phyloP scores from a whole-genome alignment of 1,284 basidiomycete genomes.

The Ganoderma lucidum region DNA sequence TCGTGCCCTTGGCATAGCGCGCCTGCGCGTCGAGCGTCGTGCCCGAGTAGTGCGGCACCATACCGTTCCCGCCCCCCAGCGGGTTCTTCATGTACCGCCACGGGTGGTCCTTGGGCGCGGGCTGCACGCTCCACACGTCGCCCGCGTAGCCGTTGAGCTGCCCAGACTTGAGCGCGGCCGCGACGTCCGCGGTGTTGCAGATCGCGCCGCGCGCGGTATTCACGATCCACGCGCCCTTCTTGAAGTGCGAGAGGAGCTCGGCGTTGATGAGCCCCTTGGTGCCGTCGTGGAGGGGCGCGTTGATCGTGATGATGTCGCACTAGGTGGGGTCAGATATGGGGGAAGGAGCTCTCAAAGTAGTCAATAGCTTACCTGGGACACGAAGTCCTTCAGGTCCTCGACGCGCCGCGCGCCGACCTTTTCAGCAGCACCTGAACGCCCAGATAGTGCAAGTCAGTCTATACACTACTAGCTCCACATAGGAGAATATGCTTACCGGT shows the following conservation, averaged over 20 bases:
- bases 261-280: slow-evolving; percentile 84
- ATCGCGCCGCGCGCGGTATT: slow-evolving; percentile 97
- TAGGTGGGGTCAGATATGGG: slow-evolving; percentile 39
- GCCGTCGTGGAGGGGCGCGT: slow-evolving; percentile 91
- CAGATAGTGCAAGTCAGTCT: slow-evolving; percentile 27
- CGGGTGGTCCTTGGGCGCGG: slow-evolving; percentile 86
- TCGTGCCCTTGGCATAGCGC: slow-evolving; percentile 87
- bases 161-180: slow-evolving; percentile 80
- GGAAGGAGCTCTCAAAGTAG: neutral
- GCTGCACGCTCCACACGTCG: slow-evolving; percentile 83
- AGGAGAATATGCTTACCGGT: slow-evolving; percentile 48
- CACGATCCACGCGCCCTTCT: slow-evolving; percentile 89
- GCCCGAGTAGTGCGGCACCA: slow-evolving; percentile 89
- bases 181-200: slow-evolving; percentile 84
- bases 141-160: slow-evolving; percentile 78
- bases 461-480: too few species aligned
- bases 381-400: slow-evolving; percentile 84
- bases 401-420: slow-evolving; percentile 81
- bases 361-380: slow-evolving; percentile 56
- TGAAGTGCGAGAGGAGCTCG: slow-evolving; percentile 89
- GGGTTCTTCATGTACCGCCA: slow-evolving; percentile 88
- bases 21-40: slow-evolving; percentile 93
- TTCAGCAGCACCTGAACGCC: slow-evolving; percentile 75
- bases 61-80: slow-evolving; percentile 82
- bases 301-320: slow-evolving; percentile 88